Evolutionary conservation across 805 yeast species (phyloP), one percentile per base, ranked within the genome.

Genomic region (Ogataea zsoltii): DNA sequence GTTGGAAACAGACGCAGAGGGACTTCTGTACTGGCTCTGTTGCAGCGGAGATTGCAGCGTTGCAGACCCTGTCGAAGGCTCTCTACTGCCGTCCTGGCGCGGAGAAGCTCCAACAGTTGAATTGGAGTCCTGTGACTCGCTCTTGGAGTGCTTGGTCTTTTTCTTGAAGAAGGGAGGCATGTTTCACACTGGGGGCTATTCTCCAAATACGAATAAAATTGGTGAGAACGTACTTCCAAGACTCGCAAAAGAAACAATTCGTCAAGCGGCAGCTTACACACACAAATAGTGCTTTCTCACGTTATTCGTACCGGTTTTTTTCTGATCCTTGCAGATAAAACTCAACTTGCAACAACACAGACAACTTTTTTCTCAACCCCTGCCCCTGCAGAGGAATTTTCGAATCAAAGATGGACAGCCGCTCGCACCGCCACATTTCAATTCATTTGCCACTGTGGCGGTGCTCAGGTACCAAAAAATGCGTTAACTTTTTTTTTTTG

Each of bases 101-200:
- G 51, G 54, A 6, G 52, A 50, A 4, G 38, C 39, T 7, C 45
- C 46, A 23, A 30, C 25, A 7, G 48, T 38, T 16, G 48, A 36
- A 13, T 12, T 29, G 14, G 57, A 47, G 16, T 45, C 55, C 26
- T 48, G 54, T 2, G 56, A 44, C 13, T 34, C 39, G 21, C 37
- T 19, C 30, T 51, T 53, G 33, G 50, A 18, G 31, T 49, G 56
- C 28, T 50, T 53, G 28, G 33, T 47, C 50, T 54, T 60, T 36
- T 53, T 57, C 45, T 57, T 60, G 49, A 58, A 60, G 35, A 60
- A 57, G 1, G 61, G 57, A 11, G 52, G 43, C 52, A 48, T 48
- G 15, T 13, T 14, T 3, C 19, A 14, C n/a, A n/a, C n/a, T n/a
- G n/a, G n/a, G n/a, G n/a, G n/a, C n/a, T n/a, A n/a, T n/a, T n/a